Evolutionary conservation across 176 grass and related monocot species (phyloP).

Genomic region (Saccharum spontaneum): DNA sequence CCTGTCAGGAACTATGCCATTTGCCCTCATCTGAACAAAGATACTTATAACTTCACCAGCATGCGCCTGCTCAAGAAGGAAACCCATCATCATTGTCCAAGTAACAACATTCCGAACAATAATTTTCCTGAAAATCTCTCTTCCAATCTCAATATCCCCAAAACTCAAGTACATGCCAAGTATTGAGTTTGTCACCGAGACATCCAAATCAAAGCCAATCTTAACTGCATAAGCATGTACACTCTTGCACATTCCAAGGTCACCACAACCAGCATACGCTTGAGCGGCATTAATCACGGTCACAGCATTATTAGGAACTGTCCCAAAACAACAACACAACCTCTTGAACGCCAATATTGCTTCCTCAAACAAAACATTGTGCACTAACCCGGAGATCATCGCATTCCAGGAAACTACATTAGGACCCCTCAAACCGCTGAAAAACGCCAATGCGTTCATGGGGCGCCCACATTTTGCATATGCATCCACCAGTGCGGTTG

Average conservation of each 20-base stretch:
- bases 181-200: conserved; percentile 52
- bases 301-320: conserved; percentile 40
- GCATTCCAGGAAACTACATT: conserved; percentile 67
- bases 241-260: conserved; percentile 49
- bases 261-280: conserved; percentile 49
- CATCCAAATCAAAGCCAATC: conserved; percentile 55
- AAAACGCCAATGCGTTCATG: conserved; percentile 37
- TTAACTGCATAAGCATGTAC: conserved; percentile 57
- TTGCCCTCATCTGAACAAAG: conserved; percentile 62
- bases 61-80: conserved; percentile 51
- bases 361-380: conserved; percentile 65
- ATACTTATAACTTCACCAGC: conserved; percentile 43
- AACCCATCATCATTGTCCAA: conserved; percentile 64
- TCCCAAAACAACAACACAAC: conserved; percentile 35
- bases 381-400: conserved; percentile 55
- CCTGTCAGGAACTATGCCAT: conserved; percentile 60
- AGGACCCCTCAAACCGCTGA: conserved; percentile 43
- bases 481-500: conserved; percentile 56
- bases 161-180: conserved; percentile 69
- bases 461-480: conserved; percentile 57
- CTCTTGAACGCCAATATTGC: conserved; percentile 56
- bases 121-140: conserved; percentile 49
- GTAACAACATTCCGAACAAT: conserved; percentile 60
- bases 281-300: conserved; percentile 53
- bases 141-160: conserved; percentile 39